Percentiles rank a stretch among this genome's conserved stretches.
phyloP scores from a whole-genome alignment of 1,284 basidiomycete species.

The Irpex rosettiformis region DNA sequence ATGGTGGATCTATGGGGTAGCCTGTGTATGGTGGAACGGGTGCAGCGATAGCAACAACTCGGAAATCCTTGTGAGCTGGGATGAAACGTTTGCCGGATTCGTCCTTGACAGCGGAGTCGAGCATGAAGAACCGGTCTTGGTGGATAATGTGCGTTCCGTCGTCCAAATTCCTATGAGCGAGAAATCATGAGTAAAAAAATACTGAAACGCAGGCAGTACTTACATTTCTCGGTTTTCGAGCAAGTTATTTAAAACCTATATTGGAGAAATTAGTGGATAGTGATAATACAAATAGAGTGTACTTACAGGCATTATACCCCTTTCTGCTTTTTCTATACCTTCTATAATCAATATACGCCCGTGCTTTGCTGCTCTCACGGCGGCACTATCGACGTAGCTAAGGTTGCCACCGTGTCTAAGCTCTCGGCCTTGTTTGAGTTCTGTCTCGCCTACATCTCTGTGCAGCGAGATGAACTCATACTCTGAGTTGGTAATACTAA shows the following conservation, averaged over 20 bases:
- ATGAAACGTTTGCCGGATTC: slow-evolving; percentile 42
- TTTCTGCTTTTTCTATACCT: slow-evolving; percentile 67
- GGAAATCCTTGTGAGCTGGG: slow-evolving; percentile 59
- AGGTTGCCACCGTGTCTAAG: slow-evolving; percentile 57
- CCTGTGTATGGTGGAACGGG: slow-evolving; percentile 66
- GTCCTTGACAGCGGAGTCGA: slow-evolving; percentile 32
- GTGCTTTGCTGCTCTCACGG: slow-evolving; percentile 62
- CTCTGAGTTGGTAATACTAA: slow-evolving; percentile 58
- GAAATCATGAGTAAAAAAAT: background rate
- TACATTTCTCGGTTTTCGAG: slow-evolving; percentile 68
- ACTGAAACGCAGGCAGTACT: slow-evolving; percentile 8
- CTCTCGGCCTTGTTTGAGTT: slow-evolving; percentile 66
- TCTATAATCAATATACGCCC: slow-evolving; percentile 64
- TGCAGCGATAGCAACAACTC: slow-evolving; percentile 62
- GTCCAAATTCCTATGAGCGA: slow-evolving; percentile 67
- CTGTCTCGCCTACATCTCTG: slow-evolving; percentile 66
- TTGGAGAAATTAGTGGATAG: background rate
- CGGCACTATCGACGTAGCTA: slow-evolving; percentile 61
- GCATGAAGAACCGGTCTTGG: slow-evolving; percentile 49
- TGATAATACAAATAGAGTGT: background rate
- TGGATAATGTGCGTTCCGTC: slow-evolving; percentile 73
- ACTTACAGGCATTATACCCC: slow-evolving; percentile 45
- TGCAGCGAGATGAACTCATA: slow-evolving; percentile 66
- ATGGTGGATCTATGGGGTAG: slow-evolving; percentile 64
- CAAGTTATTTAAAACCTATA: slow-evolving; percentile 59